These are phyloP conservation scores for Neoascochyta sp. DNA, from an alignment of 2,329 filamentous ascomycete species.

Conservation along the genomic window DNA sequence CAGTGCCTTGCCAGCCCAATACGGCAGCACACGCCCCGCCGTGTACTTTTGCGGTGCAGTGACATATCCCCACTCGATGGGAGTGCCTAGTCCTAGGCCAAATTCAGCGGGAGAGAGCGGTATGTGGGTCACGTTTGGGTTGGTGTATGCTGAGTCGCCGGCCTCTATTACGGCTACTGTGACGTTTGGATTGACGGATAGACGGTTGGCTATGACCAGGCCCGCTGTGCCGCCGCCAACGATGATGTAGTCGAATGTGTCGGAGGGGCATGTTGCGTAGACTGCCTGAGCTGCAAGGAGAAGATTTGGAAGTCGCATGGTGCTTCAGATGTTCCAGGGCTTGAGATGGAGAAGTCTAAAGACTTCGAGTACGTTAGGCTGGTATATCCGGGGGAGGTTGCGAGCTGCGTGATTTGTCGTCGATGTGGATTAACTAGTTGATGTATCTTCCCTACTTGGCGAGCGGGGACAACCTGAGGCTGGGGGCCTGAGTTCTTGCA, in stretches of 20 bases:
- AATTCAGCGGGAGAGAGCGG: slow-evolving; percentile 18
- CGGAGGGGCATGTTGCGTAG: slow-evolving; percentile 8
- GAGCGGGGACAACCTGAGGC: too few relatives aligned
- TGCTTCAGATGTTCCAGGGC: too few relatives aligned
- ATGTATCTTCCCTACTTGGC: too few relatives aligned
- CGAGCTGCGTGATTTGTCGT: too few relatives aligned
- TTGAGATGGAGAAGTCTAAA: too few relatives aligned
- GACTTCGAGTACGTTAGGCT: too few relatives aligned
- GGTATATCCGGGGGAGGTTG: too few relatives aligned
- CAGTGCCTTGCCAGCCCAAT: slow-evolving; percentile 43
- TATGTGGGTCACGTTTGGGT: slow-evolving; percentile 29
- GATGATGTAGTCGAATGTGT: slow-evolving; percentile 33
- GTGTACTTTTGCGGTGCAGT: slow-evolving; percentile 40
- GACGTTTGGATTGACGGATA: slow-evolving; percentile 19
- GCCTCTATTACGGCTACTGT: slow-evolving; percentile 35
- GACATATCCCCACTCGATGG: slow-evolving; percentile 43
- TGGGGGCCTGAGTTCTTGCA: too few relatives aligned
- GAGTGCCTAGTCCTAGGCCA: slow-evolving; percentile 19
- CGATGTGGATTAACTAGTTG: too few relatives aligned
- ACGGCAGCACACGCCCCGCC: slow-evolving; percentile 20
- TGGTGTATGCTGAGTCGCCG: slow-evolving; percentile 27
- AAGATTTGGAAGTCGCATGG: too few relatives aligned
- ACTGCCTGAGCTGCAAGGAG: slow-evolving; percentile 2
- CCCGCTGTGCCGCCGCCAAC: slow-evolving; percentile 35
- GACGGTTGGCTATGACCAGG: slow-evolving; percentile 27